phyloP scores from a whole-genome alignment of 768 basidiomycete genomes.

The Lenzites betulinus region DNA sequence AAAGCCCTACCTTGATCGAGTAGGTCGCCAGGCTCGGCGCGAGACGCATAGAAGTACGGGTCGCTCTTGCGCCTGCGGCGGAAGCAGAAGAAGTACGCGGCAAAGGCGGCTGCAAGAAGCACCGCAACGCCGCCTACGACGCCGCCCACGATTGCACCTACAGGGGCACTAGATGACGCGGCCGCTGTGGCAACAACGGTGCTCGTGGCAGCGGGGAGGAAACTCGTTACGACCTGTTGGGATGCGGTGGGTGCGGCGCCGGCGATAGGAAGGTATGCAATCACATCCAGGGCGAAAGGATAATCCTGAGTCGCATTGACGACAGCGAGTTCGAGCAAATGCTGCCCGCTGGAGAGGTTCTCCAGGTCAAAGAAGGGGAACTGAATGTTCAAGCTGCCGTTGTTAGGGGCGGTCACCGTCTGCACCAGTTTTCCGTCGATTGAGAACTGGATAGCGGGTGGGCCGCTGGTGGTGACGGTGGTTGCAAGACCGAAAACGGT shows the following conservation, averaged over 20 bases:
- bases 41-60: conserved; percentile 15
- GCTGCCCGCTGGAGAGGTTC: neutral
- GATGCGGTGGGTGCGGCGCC: conserved; percentile 9
- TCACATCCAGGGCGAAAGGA: conserved; percentile 9
- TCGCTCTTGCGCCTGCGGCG: conserved; percentile 7
- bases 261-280: conserved; percentile 1
- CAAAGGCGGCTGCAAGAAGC: conserved; percentile 6
- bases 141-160: conserved; percentile 23
- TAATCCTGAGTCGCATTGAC: conserved; percentile 4
- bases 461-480: neutral
- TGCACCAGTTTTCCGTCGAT: neutral
- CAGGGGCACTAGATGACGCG: conserved; percentile 1
- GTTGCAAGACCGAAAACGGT: conserved; percentile 8
- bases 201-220: neutral
- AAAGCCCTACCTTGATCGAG: conserved; percentile 1
- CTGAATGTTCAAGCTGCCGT: neutral
- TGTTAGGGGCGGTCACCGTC: conserved; percentile 8
- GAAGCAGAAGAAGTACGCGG: conserved; percentile 14
- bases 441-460: conserved; percentile 2
- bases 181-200: neutral
- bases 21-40: conserved; percentile 8
- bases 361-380: conserved; percentile 2
- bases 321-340: conserved; percentile 7
- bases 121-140: conserved; percentile 21
- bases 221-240: conserved; percentile 4